A percentile compares a stretch with the other conserved stretches of the same genome.
phyloP scores from a whole-genome alignment of 345 rosid species.

The Moricandia arvensis region DNA sequence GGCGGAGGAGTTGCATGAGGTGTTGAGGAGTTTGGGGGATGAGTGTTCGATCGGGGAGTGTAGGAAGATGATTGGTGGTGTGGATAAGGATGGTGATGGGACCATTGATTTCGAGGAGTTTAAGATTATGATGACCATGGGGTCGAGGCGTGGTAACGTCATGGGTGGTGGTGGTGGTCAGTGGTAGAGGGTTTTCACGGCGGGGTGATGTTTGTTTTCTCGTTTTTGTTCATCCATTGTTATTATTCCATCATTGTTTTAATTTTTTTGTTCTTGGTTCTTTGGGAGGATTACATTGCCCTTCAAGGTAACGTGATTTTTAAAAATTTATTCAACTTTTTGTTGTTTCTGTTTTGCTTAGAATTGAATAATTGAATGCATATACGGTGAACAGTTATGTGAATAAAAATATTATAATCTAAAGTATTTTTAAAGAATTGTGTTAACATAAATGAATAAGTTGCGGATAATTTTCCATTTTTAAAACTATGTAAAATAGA shows the following conservation, averaged over 20 bases:
- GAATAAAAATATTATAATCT: neutral
- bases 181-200: too few species aligned
- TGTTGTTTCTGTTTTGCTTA: constrained; percentile 14
- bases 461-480: too few species aligned
- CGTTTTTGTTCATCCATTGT: neutral
- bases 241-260: constrained; percentile 20
- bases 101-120: constrained; percentile 86
- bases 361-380: constrained; percentile 8
- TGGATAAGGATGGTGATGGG: constrained; percentile 84
- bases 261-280: neutral
- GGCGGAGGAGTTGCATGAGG: constrained; percentile 76
- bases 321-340: neutral
- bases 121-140: constrained; percentile 82
- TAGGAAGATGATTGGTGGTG: constrained; percentile 80
- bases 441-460: neutral
- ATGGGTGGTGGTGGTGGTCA: constrained; percentile 24
- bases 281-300: constrained; percentile 1
- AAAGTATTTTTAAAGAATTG: neutral
- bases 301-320: constrained; percentile 3
- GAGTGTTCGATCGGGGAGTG: constrained; percentile 70
- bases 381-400: neutral
- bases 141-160: constrained; percentile 42
- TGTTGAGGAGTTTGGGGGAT: constrained; percentile 69
- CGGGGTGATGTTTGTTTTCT: too few species aligned
- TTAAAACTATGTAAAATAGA: neutral